Conservation (phyloP, 805 yeast genomes). For the Metschnikowia proteae region DNA sequence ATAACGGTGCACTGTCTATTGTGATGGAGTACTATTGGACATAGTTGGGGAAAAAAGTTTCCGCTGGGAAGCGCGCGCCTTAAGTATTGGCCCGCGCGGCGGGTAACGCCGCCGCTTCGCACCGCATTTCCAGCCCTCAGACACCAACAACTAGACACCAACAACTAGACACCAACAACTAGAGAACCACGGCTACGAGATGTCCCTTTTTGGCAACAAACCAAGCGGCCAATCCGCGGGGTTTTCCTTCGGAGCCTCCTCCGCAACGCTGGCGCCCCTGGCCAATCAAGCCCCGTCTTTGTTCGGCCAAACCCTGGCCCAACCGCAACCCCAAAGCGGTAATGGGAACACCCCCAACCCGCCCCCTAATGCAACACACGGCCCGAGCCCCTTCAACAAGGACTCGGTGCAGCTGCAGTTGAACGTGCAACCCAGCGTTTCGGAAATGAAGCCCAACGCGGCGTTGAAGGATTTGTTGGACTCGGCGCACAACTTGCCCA, state of each 20-base stretch:
- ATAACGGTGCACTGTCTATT: constrained; percentile 59
- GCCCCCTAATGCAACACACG: no score
- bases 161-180: background rate
- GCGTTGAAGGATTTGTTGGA: constrained; percentile 70
- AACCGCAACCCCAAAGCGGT: background rate
- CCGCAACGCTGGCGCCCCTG: no score
- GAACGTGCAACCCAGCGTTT: background rate
- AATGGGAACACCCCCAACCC: background rate
- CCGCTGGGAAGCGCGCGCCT: background rate
- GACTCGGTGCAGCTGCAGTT: background rate
- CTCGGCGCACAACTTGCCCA: constrained; percentile 72
- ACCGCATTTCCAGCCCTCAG: background rate
- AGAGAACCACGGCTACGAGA: background rate
- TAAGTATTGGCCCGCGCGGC: constrained; percentile 11
- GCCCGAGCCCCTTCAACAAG: background rate
- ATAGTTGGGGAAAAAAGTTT: constrained; percentile 42
- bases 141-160: background rate
- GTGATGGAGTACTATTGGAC: constrained; percentile 68
- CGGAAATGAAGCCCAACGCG: background rate
- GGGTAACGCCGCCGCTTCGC: constrained; percentile 15
- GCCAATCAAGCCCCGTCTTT: background rate
- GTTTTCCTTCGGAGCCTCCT: constrained; percentile 6
- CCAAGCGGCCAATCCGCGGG: constrained; percentile 8
- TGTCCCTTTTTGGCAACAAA: constrained; percentile 15
- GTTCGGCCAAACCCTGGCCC: constrained; percentile 1